Evolutionary conservation across 768 basidiomycete species (phyloP), one percentile per base, ranked within the genome.

Genomic region (Suillus weaverae): DNA sequence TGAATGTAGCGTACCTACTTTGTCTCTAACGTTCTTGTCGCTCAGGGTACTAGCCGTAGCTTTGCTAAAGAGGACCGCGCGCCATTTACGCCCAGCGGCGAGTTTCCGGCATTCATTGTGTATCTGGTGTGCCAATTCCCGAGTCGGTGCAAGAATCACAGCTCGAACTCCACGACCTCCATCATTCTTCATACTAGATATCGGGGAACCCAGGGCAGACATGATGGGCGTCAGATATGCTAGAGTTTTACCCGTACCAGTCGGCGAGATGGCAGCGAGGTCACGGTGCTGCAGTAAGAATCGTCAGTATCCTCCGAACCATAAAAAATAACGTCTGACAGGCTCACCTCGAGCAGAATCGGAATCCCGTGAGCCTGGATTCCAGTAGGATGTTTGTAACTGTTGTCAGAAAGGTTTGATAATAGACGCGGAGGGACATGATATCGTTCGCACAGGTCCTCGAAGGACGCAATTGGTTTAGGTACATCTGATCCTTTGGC

Each of bases 241-340:
- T 7, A 98, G 82, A 0, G 97, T 99, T 81, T 99, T 99, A 65
- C 97, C 97, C 11, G 94, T 96, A 59, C 97, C 97, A 6, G 97
- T 99, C 0, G 97, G 97, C 0, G 97, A 97, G 22, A 99, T 91
- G 35, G 96, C 97, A 61, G 92, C 89, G 30, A 97, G 82, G 76
- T 99, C 97, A 64, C 92, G 88, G 66, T 81, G 82, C 93, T 93
- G 64, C 35, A 30, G 22, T 8, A 26, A 46, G 54, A 14, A 41
- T 33, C 26, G 60, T 62, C 56, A 65, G 70, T 35, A 38, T 50
- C 50, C 59, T 43, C 36, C 22, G 66, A 38, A 38, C 10, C 41
- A 20, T 18, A 2, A 16, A 46, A 57, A 20, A 41, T 14, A 3
- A 56, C 13, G 41, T 38, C 51, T 54, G 43, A 43, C 70, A 4